Conservation (phyloP, 2,329 filamentous ascomycete genomes). For the Torrubiella hemipterigena region DNA sequence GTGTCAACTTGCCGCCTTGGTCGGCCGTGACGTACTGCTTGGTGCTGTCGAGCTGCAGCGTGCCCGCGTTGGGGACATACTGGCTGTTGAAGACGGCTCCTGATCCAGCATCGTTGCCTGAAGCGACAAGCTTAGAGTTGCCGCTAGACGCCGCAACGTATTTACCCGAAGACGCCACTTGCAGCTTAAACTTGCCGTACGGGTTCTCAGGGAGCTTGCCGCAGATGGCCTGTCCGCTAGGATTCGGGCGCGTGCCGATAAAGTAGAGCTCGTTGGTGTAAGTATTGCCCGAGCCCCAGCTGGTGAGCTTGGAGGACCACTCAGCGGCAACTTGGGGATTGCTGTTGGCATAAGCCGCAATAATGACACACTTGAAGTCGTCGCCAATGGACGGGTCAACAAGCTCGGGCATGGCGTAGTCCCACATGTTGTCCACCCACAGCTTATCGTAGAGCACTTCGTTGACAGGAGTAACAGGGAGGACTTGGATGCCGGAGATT, state of each 20-base stretch:
- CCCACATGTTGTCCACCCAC: slow-evolving; percentile 13
- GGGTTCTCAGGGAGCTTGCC: slow-evolving; percentile 12
- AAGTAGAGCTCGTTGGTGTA: slow-evolving; percentile 13
- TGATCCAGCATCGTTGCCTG: slow-evolving; percentile 4
- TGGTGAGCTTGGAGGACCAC: slow-evolving; percentile 12
- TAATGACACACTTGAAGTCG: slow-evolving; percentile 13
- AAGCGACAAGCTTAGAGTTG: slow-evolving; percentile 10
- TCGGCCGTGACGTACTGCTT: slow-evolving; percentile 10
- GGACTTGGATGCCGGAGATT: slow-evolving; percentile 4
- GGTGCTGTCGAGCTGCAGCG: slow-evolving; percentile 2
- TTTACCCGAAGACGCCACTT: slow-evolving; percentile 7
- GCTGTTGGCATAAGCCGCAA: slow-evolving; percentile 12
- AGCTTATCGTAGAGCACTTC: slow-evolving; percentile 10
- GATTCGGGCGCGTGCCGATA: slow-evolving; percentile 13
- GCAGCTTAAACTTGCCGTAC: slow-evolving; percentile 12
- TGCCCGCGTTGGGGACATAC: slow-evolving; percentile 11
- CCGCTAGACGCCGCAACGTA: slow-evolving; percentile 9
- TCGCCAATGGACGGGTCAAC: slow-evolving; percentile 11
- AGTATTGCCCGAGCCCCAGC: slow-evolving; percentile 12
- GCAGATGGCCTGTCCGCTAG: slow-evolving; percentile 11
- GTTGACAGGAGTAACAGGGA: slow-evolving; percentile 3
- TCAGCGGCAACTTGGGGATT: slow-evolving; percentile 11
- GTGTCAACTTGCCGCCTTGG: slow-evolving; percentile 8
- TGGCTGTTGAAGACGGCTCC: slow-evolving; percentile 10
- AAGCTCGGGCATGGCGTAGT: slow-evolving; percentile 11